These are phyloP conservation scores for Collybia mongolica DNA, from an alignment of 768 basidiomycete genomes.

Conservation along the genomic window DNA sequence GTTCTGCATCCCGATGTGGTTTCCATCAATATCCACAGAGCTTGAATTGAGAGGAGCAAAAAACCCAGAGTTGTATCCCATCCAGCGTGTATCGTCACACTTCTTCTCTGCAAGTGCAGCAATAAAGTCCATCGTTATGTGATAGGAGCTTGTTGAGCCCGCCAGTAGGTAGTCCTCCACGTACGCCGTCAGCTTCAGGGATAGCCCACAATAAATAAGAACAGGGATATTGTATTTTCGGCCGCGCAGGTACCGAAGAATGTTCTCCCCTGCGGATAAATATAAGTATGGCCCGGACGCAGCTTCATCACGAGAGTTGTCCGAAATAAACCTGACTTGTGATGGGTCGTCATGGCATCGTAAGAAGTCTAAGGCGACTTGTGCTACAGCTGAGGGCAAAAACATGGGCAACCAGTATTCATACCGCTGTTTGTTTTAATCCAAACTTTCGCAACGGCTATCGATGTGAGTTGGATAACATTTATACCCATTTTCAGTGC, in stretches of 20 bases:
- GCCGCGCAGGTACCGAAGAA: conserved; percentile 22
- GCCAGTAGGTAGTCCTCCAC: conserved; percentile 16
- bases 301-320: conserved; percentile 24
- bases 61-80: not conserved
- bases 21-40: no score
- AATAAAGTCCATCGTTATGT: conserved; percentile 8
- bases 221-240: conserved; percentile 17
- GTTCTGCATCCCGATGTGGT: no score
- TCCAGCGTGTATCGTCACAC: not conserved
- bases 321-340: conserved; percentile 26
- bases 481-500: conserved; percentile 13
- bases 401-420: not conserved
- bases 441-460: conserved; percentile 25
- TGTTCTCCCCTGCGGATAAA: conserved; percentile 21
- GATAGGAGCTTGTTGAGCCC: conserved; percentile 14
- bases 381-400: not conserved
- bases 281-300: conserved; percentile 9
- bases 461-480: conserved; percentile 24
- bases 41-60: no score
- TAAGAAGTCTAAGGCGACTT: conserved; percentile 18
- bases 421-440: conserved; percentile 23
- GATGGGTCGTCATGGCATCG: conserved; percentile 16
- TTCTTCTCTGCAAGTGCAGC: not conserved
- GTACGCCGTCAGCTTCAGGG: conserved; percentile 17
- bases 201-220: conserved; percentile 18